Conservation (phyloP, 2,329 filamentous ascomycete species). For the Mariannaea sp. region DNA sequence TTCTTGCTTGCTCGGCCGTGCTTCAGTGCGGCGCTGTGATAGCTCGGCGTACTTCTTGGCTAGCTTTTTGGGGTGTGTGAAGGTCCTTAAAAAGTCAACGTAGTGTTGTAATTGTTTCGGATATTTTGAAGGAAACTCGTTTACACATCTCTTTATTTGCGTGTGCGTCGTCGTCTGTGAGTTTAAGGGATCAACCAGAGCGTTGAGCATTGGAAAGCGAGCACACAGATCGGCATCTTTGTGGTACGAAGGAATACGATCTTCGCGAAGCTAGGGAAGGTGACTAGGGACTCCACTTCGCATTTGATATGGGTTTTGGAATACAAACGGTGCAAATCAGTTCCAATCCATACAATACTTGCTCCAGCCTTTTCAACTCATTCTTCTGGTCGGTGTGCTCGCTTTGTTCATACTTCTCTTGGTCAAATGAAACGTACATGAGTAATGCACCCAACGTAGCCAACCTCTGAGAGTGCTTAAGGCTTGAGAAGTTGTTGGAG, state of each 20-base stretch:
- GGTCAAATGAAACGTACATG: not conserved
- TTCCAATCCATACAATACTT: not conserved
- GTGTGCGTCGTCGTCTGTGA: no score
- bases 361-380: not conserved
- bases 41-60: not conserved
- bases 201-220: conserved; percentile 3
- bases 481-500: not conserved
- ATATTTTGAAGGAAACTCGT: not conserved
- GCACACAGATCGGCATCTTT: not conserved
- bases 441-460: not conserved
- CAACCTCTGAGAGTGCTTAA: not conserved
- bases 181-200: not conserved
- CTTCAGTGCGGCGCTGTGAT: not conserved
- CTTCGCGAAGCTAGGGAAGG: not conserved
- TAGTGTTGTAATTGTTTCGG: not conserved
- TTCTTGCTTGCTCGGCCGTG: not conserved
- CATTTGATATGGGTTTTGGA: not conserved
- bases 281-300: not conserved
- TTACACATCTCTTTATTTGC: not conserved
- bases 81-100: not conserved
- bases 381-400: not conserved
- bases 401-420: conserved; percentile 3
- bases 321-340: conserved; percentile 8
- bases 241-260: not conserved
- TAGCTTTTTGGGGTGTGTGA: not conserved